Evolutionary conservation across 2,329 filamentous ascomycete species (phyloP).

Genomic region (Trichoderma arundinaceum): DNA sequence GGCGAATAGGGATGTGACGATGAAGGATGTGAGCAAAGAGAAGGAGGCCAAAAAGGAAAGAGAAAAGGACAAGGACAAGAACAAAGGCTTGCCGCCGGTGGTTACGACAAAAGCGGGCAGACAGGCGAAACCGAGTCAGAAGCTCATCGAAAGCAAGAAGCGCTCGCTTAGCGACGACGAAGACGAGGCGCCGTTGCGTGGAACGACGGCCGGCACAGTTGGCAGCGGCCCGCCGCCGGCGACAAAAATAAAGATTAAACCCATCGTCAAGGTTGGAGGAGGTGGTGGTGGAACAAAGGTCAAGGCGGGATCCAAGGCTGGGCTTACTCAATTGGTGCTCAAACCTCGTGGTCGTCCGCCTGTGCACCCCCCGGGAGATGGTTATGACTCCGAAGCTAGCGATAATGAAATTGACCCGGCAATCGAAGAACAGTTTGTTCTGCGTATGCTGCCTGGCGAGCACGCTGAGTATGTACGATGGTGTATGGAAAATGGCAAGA

Average conservation of each 20-base stretch:
- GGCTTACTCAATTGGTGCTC: slow-evolving; percentile 51
- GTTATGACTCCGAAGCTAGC: slow-evolving; percentile 95
- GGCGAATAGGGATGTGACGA: slow-evolving; percentile 1
- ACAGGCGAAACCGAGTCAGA: slow-evolving; percentile 63
- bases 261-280: slow-evolving; percentile 30
- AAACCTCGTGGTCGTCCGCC: slow-evolving; percentile 72
- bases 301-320: slow-evolving; percentile 44
- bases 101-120: slow-evolving; percentile 65
- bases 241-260: slow-evolving; percentile 62
- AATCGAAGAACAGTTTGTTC: slow-evolving; percentile 86
- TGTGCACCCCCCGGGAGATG: slow-evolving; percentile 76
- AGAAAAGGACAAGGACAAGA: slow-evolving; percentile 20
- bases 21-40: slow-evolving; percentile 21
- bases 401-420: slow-evolving; percentile 86
- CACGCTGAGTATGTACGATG: slow-evolving; percentile 83
- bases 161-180: slow-evolving; percentile 62
- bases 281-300: slow-evolving; percentile 10
- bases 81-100: slow-evolving; percentile 26
- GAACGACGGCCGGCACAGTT: slow-evolving; percentile 53
- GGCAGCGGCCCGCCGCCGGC: slow-evolving; percentile 42
- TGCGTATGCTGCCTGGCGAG: slow-evolving; percentile 85
- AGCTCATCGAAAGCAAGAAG: slow-evolving; percentile 65
- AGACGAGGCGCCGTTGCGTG: slow-evolving; percentile 48
- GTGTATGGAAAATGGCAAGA: slow-evolving; percentile 75
- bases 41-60: slow-evolving; percentile 24